Conservation (phyloP, 306 rosid species). For the Chamaecrista fasciculata region DNA sequence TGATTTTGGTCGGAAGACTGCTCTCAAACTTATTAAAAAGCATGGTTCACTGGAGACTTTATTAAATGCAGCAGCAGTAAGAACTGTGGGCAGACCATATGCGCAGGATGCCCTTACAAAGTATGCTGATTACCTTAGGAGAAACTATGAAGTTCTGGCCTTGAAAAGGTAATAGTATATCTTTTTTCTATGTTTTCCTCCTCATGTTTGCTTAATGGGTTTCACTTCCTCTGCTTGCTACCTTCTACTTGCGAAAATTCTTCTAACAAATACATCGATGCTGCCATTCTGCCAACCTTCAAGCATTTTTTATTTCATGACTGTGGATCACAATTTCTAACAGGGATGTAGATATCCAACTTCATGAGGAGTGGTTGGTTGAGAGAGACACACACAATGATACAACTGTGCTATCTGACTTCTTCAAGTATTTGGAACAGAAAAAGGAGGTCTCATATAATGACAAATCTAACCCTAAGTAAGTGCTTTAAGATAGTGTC, state of each 20-base stretch:
- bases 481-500: slow-evolving; percentile 15
- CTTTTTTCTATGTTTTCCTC: slow-evolving; percentile 15
- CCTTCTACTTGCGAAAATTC: slow-evolving; percentile 17
- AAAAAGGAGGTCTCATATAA: slow-evolving; percentile 31
- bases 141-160: slow-evolving; percentile 78
- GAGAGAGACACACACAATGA: slow-evolving; percentile 65
- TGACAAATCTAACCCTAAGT: slow-evolving; percentile 33
- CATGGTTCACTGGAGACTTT: slow-evolving; percentile 83
- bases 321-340: slow-evolving; percentile 25
- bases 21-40: slow-evolving; percentile 79
- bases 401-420: slow-evolving; percentile 43
- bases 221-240: neutral
- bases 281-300: neutral
- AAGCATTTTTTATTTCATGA: slow-evolving; percentile 15
- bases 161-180: slow-evolving; percentile 56
- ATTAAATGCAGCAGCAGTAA: slow-evolving; percentile 66
- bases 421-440: slow-evolving; percentile 56
- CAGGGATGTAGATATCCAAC: slow-evolving; percentile 75
- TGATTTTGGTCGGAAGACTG: slow-evolving; percentile 89
- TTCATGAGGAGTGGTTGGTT: slow-evolving; percentile 72
- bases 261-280: neutral
- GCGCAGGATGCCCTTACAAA: slow-evolving; percentile 85
- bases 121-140: slow-evolving; percentile 67
- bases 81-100: slow-evolving; percentile 87
- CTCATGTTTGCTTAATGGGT: slow-evolving; percentile 8